phyloP scores from a whole-genome alignment of 371 early-diverging fungal species.

The Syncephalastrum sp. region DNA sequence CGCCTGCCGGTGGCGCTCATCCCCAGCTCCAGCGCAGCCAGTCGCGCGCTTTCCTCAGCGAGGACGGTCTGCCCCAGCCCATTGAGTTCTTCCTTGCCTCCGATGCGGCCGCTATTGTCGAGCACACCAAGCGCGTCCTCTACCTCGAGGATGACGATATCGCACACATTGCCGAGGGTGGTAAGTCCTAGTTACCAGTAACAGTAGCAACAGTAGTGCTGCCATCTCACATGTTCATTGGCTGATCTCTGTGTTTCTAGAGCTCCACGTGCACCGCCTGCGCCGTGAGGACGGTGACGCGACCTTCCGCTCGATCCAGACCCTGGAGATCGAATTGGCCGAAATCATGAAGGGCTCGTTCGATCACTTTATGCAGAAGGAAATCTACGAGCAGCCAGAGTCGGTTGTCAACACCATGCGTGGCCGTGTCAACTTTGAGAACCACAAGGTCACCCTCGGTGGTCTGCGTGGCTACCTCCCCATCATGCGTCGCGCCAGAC shows the following conservation, averaged over 20 bases:
- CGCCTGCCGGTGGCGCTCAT: conserved; percentile 36
- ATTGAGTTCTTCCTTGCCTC: conserved; percentile 97
- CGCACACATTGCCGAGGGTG: conserved; percentile 88
- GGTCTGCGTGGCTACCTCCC: conserved; percentile 89
- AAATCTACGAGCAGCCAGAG: conserved; percentile 99
- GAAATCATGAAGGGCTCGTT: conserved; percentile 97
- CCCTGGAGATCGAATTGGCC: conserved; percentile 94
- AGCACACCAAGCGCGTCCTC: conserved; percentile 97
- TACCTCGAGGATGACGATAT: conserved; percentile 98
- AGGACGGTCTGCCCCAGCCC: conserved; percentile 88
- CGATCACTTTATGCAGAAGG: conserved; percentile 99
- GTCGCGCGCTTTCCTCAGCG: conserved; percentile 89
- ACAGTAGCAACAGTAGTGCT: background rate
- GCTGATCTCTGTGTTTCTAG: conserved; percentile 23
- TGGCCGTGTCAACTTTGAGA: conserved; percentile 97
- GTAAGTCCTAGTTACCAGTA: conserved; percentile 16
- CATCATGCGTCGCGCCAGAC: conserved; percentile 89
- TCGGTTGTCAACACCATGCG: conserved; percentile 99
- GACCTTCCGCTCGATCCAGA: conserved; percentile 88
- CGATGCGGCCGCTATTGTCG: conserved; percentile 96
- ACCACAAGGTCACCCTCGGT: conserved; percentile 84
- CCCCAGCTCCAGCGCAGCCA: conserved; percentile 79
- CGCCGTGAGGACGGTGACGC: conserved; percentile 89
- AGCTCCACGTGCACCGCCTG: conserved; percentile 94
- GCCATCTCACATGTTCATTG: background rate